Base-by-base conservation (phyloP, 1,139 yeast genomes). In the Candida smagusa region DNA sequence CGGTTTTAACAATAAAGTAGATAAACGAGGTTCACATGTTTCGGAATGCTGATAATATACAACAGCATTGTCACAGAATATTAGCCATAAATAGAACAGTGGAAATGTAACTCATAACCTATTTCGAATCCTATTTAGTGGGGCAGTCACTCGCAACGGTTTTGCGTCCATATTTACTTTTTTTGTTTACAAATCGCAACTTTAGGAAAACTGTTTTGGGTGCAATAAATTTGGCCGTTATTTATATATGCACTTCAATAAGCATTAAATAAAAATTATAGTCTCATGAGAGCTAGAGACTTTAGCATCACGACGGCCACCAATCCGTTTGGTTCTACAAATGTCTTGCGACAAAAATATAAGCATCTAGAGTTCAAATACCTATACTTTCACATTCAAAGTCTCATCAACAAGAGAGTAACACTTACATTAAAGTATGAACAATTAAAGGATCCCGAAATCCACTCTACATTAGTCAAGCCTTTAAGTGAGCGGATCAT, bases 401-500 rank as follows among this genome's bases (percentile, higher is more conserved):
- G 54, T 35, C 49, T 61, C 22, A 52, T 72, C 30, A 66, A 68
- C 47, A 59, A 64, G 24, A 60, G 66, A 35, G 77, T 79, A 12
- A 70, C 63, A 31, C 54, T 76, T 21, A 66, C 74, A 39, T 61
- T 79, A 44, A 76, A 74, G 38, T 74, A 74, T 52, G 83, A 78
- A 45, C 83, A 77, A 53, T 58, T 78, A 40, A 70, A 71, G 42
- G 60, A 77, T 2, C 83, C 81, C 2, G 82, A 75, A 49, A 68
- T 74, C 27, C 68, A 74, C 39, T 52, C 76, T 16, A 65, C 77
- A 3, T 53, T 78, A 30, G 65, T 78, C 32, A 69, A 73, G 45
- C 84, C 84, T 0, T 54, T 79, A 19, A 64, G 72, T 3, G 50
- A 57, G 26, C 56, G 54, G 37, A 58, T 67, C 9, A 45, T 65